phyloP scores from a whole-genome alignment of 2,329 filamentous ascomycete species.

The Bipolaris zeicola region DNA sequence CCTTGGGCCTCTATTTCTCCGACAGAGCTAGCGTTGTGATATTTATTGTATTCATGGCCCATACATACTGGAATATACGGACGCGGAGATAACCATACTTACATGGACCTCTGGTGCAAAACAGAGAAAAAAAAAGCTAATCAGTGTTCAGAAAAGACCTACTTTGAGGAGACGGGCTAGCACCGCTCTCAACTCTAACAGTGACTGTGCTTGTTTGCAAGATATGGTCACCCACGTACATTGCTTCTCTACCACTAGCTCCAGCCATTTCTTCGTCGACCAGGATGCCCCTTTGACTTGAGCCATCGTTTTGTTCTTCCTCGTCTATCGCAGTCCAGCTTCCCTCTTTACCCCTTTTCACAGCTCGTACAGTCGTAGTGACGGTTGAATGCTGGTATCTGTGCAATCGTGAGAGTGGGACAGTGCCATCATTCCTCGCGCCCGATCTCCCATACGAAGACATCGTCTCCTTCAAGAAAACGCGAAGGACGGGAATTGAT shows the following conservation, averaged over 20 bases:
- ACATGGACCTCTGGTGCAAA: too few relatives aligned
- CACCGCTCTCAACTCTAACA: slow-evolving; percentile 8
- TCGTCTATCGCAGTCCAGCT: slow-evolving; percentile 1
- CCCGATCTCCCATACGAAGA: slow-evolving; percentile 6
- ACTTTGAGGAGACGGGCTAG: neutral
- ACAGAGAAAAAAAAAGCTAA: neutral
- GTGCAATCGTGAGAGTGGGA: slow-evolving; percentile 6
- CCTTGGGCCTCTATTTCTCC: too few relatives aligned
- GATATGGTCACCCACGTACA: slow-evolving; percentile 3
- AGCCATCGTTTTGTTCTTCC: neutral
- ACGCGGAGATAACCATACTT: too few relatives aligned
- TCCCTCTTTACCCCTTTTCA: neutral
- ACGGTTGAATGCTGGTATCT: slow-evolving; percentile 4
- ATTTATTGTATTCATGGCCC: too few relatives aligned
- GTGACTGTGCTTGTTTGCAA: slow-evolving; percentile 14
- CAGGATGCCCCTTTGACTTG: slow-evolving; percentile 10
- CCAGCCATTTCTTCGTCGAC: slow-evolving; percentile 5
- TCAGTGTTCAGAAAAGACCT: slow-evolving; percentile 1
- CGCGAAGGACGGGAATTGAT: slow-evolving; percentile 38
- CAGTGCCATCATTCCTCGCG: neutral
- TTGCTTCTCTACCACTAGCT: neutral
- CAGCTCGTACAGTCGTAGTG: slow-evolving; percentile 6
- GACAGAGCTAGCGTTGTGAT: too few relatives aligned
- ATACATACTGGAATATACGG: neutral
- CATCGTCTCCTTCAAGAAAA: slow-evolving; percentile 39